phyloP scores from a whole-genome alignment of 1,139 yeast species.

The Zygoascus meyerae region DNA sequence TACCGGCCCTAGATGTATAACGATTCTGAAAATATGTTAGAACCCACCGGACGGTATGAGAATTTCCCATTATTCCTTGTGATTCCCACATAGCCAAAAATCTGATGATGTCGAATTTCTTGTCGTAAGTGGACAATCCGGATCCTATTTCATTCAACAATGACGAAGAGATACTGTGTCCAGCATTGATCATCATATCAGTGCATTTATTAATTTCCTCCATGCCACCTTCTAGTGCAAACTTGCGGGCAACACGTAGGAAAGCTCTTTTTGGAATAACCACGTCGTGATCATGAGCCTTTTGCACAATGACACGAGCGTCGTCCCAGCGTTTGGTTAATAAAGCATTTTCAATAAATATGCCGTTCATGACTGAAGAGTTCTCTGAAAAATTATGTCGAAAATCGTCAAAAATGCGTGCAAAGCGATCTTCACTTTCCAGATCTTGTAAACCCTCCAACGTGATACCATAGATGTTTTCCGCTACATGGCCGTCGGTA shows the following conservation, averaged over 20 bases:
- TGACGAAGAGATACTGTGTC: conserved; percentile 3
- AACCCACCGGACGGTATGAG: conserved; percentile 7
- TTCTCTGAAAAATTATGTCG: conserved; percentile 11
- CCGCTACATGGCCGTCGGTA: conserved; percentile 8
- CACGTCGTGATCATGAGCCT: not conserved
- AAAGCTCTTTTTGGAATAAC: conserved; percentile 3
- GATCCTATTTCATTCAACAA: conserved; percentile 8
- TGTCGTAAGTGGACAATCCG: conserved; percentile 2
- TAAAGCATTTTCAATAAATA: conserved; percentile 16
- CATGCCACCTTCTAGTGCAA: conserved; percentile 6
- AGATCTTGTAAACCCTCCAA: conserved; percentile 17
- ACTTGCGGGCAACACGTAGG: conserved; percentile 1
- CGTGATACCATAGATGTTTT: conserved; percentile 12
- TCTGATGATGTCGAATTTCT: conserved; percentile 2
- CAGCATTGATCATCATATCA: conserved; percentile 6
- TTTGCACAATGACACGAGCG: conserved; percentile 6
- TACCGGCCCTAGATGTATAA: conserved; percentile 3
- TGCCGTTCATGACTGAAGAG: conserved; percentile 16
- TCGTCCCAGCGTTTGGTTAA: conserved; percentile 10
- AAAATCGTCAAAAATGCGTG: conserved; percentile 11
- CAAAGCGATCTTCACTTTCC: conserved; percentile 12
- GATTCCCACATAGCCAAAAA: conserved; percentile 5
- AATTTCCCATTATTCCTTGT: conserved; percentile 8
- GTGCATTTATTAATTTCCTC: conserved; percentile 13
- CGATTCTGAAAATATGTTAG: not conserved